A percentile compares a stretch with the other conserved stretches of the same genome.
Evolutionary conservation across 352 stramenopile species (phyloP).

Genomic region (Phytophthora tubulina): DNA sequence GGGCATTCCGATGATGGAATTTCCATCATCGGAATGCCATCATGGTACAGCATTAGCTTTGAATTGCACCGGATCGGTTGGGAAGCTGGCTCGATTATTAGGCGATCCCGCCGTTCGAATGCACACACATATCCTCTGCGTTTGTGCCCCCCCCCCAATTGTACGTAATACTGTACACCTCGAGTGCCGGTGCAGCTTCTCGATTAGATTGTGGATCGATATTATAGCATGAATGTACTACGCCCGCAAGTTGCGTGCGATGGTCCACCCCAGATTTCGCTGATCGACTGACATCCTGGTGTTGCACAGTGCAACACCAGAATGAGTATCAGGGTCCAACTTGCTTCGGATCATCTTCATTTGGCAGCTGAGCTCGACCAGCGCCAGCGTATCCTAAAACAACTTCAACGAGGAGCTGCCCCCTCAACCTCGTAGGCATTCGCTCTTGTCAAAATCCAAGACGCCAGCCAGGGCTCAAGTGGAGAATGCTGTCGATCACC

Average conservation of each 20-base stretch:
- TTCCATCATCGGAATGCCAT: not conserved
- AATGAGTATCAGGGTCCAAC: constrained; percentile 2
- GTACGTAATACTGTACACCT: too few relatives aligned
- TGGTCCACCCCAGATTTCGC: not conserved
- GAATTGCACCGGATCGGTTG: too few relatives aligned
- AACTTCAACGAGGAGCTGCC: constrained; percentile 10
- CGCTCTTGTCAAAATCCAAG: constrained; percentile 5
- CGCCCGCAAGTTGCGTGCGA: too few relatives aligned
- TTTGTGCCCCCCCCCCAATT: too few relatives aligned
- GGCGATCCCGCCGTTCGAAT: too few relatives aligned
- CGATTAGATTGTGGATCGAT: too few relatives aligned
- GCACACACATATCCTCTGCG: too few relatives aligned
- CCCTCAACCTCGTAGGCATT: too few relatives aligned
- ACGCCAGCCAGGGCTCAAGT: not conserved
- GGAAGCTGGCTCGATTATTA: too few relatives aligned
- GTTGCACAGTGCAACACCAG: constrained; percentile 10
- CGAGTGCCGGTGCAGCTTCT: too few relatives aligned
- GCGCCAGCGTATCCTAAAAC: not conserved
- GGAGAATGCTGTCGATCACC: constrained; percentile 2
- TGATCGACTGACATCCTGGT: constrained; percentile 4
- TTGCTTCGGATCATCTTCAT: not conserved
- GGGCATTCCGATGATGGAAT: not conserved
- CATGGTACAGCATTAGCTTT: not conserved
- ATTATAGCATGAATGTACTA: too few relatives aligned
- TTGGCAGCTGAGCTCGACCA: constrained; percentile 8